A percentile compares a stretch with the other conserved stretches of the same genome.
Evolutionary conservation across 2,329 filamentous ascomycete genomes (phyloP).

Genomic region (Thermoascus crustaceus): DNA sequence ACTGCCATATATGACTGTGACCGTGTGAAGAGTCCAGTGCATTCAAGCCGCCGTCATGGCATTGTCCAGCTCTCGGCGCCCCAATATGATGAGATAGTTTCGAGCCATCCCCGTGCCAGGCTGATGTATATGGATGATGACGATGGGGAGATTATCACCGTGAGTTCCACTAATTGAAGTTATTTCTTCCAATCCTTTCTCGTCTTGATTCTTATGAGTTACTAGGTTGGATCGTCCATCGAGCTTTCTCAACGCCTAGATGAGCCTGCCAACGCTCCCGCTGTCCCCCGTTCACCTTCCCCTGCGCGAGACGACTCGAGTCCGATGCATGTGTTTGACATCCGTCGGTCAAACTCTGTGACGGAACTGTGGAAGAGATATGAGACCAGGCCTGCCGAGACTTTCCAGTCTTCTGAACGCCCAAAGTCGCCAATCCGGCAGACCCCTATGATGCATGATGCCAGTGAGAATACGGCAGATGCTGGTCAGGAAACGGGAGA

Average conservation of each 20-base stretch:
- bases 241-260: constrained; percentile 40
- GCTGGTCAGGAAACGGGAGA: too few species aligned
- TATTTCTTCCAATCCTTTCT: not conserved
- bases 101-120: constrained; percentile 32
- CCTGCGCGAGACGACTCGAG: constrained; percentile 10
- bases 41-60: constrained; percentile 14
- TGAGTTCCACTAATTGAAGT: constrained; percentile 15
- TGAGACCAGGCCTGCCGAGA: constrained; percentile 14
- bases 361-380: constrained; percentile 32
- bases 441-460: too few species aligned
- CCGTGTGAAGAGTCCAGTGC: not conserved
- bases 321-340: constrained; percentile 41
- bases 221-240: constrained; percentile 38
- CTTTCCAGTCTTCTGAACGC: not conserved
- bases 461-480: too few species aligned
- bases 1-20: too few species aligned
- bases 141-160: constrained; percentile 39
- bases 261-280: constrained; percentile 25
- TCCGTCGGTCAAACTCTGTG: constrained; percentile 32
- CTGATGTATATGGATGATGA: constrained; percentile 40
- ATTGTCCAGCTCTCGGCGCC: constrained; percentile 33
- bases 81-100: constrained; percentile 37
- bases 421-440: too few species aligned
- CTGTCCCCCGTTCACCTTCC: constrained; percentile 7
- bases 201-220: not conserved